A percentile compares a stretch with the other conserved stretches of the same genome.
phyloP scores from a whole-genome alignment of 2,329 filamentous ascomycete genomes.

The Fusarium stilboides region DNA sequence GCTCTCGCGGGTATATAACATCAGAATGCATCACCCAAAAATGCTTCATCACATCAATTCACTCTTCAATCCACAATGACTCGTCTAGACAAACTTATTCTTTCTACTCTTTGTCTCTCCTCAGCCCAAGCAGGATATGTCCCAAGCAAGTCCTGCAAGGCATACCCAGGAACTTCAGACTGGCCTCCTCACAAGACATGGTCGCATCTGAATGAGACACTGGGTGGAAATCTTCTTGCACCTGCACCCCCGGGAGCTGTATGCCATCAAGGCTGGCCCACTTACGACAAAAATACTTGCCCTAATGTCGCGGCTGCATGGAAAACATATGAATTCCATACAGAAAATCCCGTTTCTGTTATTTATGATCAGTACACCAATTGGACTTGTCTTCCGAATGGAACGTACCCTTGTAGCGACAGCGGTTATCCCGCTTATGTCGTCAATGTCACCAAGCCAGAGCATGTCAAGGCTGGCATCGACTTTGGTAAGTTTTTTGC shows the following conservation, averaged over 20 bases:
- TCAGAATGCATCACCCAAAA: background rate
- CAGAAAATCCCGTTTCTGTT: constrained; percentile 51
- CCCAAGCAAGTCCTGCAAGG: constrained; percentile 58
- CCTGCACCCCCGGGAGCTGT: constrained; percentile 57
- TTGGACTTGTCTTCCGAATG: constrained; percentile 65
- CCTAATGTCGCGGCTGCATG: constrained; percentile 41
- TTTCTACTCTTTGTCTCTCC: constrained; percentile 18
- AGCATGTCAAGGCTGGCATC: constrained; percentile 55
- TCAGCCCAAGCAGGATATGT: background rate
- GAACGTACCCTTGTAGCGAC: constrained; percentile 53
- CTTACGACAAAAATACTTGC: constrained; percentile 53
- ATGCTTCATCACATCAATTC: rapidly evolving
- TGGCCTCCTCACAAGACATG: constrained; percentile 66
- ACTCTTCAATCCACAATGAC: constrained; percentile 23
- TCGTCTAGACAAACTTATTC: background rate
- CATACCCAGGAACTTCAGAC: constrained; percentile 59
- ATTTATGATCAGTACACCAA: constrained; percentile 63
- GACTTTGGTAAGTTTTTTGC: constrained; percentile 58
- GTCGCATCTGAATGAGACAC: constrained; percentile 62
- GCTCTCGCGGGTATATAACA: constrained; percentile 21
- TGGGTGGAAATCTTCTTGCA: constrained; percentile 60
- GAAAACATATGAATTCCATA: constrained; percentile 51
- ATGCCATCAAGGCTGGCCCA: constrained; percentile 50
- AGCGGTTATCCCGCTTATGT: constrained; percentile 57
- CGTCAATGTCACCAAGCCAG: constrained; percentile 54